Conservation (phyloP, 352 stramenopile genomes). For the Globisporangium spinosum region DNA sequence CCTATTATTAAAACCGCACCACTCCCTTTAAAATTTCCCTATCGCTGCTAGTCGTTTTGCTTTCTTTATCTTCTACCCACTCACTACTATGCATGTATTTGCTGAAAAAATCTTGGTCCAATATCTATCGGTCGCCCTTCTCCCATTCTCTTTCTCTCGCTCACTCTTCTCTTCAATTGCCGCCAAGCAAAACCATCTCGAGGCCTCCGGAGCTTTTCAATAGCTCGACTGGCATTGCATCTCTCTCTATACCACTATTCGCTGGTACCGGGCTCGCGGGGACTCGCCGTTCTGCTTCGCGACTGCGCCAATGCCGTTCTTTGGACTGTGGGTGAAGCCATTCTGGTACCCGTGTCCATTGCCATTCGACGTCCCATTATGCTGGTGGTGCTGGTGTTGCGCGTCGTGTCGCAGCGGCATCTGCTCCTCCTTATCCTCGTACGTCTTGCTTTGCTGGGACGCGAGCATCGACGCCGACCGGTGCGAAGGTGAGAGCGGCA, state of each 20-base stretch:
- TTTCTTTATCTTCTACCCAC: background rate
- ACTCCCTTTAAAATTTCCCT: background rate
- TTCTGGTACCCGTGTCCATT: constrained; percentile 10
- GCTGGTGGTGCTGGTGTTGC: background rate
- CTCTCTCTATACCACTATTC: constrained; percentile 19
- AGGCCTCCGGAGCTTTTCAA: background rate
- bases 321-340: background rate
- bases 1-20: background rate
- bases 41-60: background rate
- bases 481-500: constrained; percentile 70
- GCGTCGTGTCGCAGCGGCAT: constrained; percentile 31
- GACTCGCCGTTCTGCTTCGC: constrained; percentile 8
- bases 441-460: constrained; percentile 33
- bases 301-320: background rate
- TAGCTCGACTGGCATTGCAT: background rate
- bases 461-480: constrained; percentile 34
- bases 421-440: constrained; percentile 43
- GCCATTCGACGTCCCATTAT: background rate
- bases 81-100: background rate
- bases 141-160: background rate
- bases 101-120: background rate
- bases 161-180: background rate
- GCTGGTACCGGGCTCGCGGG: constrained; percentile 14
- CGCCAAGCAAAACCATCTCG: background rate
- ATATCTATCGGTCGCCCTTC: background rate